phyloP scores from a whole-genome alignment of 116 monocot genomes.

The Phalaenopsis hybrid region DNA sequence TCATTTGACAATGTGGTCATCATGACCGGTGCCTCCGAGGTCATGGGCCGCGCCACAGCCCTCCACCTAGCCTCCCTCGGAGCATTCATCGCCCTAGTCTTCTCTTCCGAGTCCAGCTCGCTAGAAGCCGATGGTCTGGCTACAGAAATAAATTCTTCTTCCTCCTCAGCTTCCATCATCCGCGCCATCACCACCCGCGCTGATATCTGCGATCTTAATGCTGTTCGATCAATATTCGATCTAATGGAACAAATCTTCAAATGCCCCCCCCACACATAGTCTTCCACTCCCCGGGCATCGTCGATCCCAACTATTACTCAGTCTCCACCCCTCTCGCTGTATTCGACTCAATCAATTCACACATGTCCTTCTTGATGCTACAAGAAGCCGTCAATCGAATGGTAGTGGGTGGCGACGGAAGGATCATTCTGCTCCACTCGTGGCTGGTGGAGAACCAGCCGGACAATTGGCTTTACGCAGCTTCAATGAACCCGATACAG shows the following conservation, averaged over 20 bases:
- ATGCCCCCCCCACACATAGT: conserved; percentile 34
- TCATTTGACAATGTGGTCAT: conserved; percentile 30
- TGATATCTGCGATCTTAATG: too few species aligned
- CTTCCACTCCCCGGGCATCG: conserved; percentile 35
- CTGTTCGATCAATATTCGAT: too few species aligned
- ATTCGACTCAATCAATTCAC: conserved; percentile 34
- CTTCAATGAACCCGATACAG: conserved; percentile 33
- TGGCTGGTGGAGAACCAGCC: conserved; percentile 12
- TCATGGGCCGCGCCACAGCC: conserved; percentile 39
- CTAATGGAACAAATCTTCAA: too few species aligned
- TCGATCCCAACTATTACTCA: conserved; percentile 20
- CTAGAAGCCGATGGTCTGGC: conserved; percentile 37
- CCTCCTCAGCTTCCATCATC: conserved; percentile 23
- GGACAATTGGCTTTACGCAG: conserved; percentile 20
- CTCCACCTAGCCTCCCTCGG: conserved; percentile 45
- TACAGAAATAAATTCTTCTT: conserved; percentile 32
- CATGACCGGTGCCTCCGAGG: conserved; percentile 33
- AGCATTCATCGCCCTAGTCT: conserved; percentile 41
- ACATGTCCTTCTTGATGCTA: conserved; percentile 19
- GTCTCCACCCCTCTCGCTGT: conserved; percentile 19
- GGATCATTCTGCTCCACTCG: conserved; percentile 22
- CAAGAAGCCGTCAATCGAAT: conserved; percentile 25
- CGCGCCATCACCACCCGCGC: conserved; percentile 22
- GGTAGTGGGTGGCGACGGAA: conserved; percentile 20
- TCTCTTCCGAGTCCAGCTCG: conserved; percentile 27